Evolutionary conservation across 2,329 filamentous ascomycete species (phyloP), one percentile per base, ranked within the genome.

Genomic region (Stemphylium beticola): DNA sequence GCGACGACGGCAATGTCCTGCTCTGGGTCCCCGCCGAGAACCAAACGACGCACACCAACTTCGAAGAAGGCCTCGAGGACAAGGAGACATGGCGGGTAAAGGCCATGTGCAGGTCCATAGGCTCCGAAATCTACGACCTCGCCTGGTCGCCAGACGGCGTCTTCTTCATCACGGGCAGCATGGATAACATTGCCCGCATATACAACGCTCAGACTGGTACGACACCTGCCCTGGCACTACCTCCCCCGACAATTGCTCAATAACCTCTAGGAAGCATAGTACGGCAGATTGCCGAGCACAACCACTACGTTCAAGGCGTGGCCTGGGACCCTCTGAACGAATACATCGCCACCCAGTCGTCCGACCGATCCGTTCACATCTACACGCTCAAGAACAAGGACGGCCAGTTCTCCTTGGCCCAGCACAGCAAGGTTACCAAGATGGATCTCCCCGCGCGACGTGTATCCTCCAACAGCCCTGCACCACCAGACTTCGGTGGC

Each of bases 281-380:
- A 54, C 89, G 93, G 56, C 93, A 97, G 75, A 96, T 98, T 61
- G 93, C 93, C 47, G 93, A 98, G 75, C 93, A 98, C 77, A 96
- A 92, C 69, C 95, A 99, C 76, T 99, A 97, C 74, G 95, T 99
- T 15, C 95, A 99, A 78, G 95, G 95, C 42, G 96, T 99, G 7
- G 90, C 95, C 4, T 99, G 95, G 96, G 96, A 99, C 78, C 96
- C 95, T 20, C 79, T 97, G 51, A 98, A 98, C 78, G 95, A 99
- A 78, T 99, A 93, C 75, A 93, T 99, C 56, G 95, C 95, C 33
- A 99, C 95, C 1, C 95, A 99, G 74, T 99, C 95, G 6, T 99
- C 95, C 4, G 95, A 99, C 78, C 89, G 95, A 72, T 97, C 95
- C 2, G 93, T 98, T 12, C 96, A 99, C 76, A 95, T 99, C 64